Percentiles rank a stretch among this genome's conserved stretches.
Conservation (phyloP, 1,284 basidiomycete genomes). For the Melampsora americana region DNA sequence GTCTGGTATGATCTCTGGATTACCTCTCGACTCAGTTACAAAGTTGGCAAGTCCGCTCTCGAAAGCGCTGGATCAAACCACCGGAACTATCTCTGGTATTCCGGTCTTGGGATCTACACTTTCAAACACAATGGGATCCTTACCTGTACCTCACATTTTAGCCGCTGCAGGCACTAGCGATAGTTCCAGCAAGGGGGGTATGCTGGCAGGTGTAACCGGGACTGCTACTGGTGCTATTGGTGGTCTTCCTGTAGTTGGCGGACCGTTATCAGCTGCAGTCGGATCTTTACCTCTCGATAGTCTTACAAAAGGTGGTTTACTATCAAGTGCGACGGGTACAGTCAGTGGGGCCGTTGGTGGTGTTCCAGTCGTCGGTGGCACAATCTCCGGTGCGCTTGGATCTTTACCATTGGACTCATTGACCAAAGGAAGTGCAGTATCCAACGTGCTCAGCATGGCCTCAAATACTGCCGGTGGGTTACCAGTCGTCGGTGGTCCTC, state of each 20-base stretch:
- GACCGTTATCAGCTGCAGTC: neutral
- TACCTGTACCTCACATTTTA: conserved; percentile 5
- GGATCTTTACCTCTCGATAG: neutral
- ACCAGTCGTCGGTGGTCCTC: conserved; percentile 5
- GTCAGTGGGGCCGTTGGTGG: conserved; percentile 1
- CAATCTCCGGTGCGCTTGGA: neutral
- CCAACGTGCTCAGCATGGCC: neutral
- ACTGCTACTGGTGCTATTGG: neutral
- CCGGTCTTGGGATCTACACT: conserved; percentile 3
- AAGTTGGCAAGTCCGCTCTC: neutral
- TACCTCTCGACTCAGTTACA: neutral
- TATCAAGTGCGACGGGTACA: neutral
- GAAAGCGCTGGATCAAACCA: neutral
- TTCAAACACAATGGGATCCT: neutral
- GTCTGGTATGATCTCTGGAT: neutral
- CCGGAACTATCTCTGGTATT: neutral
- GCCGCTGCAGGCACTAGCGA: neutral
- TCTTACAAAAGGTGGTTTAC: neutral
- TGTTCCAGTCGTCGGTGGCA: neutral
- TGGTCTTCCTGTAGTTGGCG: conserved; percentile 1
- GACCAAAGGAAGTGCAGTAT: neutral
- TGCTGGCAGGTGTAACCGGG: neutral
- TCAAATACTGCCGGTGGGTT: neutral
- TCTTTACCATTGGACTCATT: neutral
- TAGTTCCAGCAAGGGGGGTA: neutral